Percentiles rank a stretch among this genome's conserved stretches.
These are phyloP conservation scores for Citrus sp. DNA, from an alignment of 345 rosid species.

Conservation along the genomic window DNA sequence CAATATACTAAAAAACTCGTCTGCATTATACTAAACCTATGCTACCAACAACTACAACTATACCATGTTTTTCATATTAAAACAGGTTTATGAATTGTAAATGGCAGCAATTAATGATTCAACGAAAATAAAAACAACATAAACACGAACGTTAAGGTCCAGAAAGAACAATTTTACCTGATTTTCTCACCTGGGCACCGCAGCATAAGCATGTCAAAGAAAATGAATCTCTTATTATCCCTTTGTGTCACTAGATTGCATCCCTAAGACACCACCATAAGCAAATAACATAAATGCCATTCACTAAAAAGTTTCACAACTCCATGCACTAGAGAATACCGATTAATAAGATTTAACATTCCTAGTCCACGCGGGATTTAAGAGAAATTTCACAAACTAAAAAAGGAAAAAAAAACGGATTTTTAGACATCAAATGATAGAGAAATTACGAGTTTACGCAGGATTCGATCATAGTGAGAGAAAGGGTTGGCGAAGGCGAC, in stretches of 20 bases:
- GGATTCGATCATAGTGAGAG: constrained; percentile 85
- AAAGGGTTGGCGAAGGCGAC: constrained; percentile 76
- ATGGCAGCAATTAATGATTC: neutral
- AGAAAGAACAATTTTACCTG: constrained; percentile 34
- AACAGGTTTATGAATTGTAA: neutral
- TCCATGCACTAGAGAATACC: too few species aligned
- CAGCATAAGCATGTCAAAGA: constrained; percentile 65
- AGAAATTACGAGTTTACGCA: constrained; percentile 63
- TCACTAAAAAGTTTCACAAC: neutral
- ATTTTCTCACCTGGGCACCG: constrained; percentile 73
- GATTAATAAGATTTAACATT: too few species aligned
- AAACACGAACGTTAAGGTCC: neutral
- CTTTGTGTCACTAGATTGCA: constrained; percentile 69
- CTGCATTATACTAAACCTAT: neutral
- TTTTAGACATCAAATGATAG: neutral
- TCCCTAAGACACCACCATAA: constrained; percentile 44
- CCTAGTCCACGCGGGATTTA: too few species aligned
- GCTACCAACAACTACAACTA: neutral
- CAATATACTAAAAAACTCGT: neutral
- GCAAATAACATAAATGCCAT: neutral
- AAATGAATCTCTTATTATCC: constrained; percentile 54
- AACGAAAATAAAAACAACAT: neutral
- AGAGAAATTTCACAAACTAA: too few species aligned
- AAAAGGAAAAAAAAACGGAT: too few species aligned
- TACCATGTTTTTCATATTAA: too few species aligned